These are phyloP conservation scores for Ramichloridium luteum DNA, from an alignment of 2,329 filamentous ascomycete species.

Conservation along the genomic window DNA sequence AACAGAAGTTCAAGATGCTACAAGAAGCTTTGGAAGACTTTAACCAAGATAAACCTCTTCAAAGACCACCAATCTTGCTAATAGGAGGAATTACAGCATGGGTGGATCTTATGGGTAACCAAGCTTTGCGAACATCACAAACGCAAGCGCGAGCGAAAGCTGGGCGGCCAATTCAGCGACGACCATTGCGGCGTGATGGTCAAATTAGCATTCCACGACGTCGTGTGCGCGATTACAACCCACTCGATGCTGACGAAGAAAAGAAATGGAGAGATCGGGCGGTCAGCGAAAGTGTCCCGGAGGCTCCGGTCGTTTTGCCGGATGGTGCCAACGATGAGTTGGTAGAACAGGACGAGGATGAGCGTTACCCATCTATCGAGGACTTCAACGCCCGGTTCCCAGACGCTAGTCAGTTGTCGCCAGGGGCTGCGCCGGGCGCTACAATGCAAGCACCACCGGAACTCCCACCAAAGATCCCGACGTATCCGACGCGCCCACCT, in stretches of 20 bases:
- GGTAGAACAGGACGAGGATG: conserved; percentile 23
- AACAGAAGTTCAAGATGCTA: conserved; percentile 53
- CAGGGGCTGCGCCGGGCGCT: too few species aligned
- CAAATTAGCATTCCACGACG: conserved; percentile 44
- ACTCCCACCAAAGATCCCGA: conserved; percentile 10
- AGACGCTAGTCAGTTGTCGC: conserved; percentile 39
- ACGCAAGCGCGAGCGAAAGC: conserved; percentile 40
- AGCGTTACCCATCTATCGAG: conserved; percentile 40
- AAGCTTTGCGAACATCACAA: conserved; percentile 47
- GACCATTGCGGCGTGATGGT: conserved; percentile 34
- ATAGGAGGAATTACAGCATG: conserved; percentile 77
- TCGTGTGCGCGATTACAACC: conserved; percentile 49
- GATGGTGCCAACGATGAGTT: conserved; percentile 34
- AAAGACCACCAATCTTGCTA: conserved; percentile 62
- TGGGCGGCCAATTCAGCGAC: conserved; percentile 39
- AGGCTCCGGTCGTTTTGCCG: conserved; percentile 12
- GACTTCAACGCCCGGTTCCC: conserved; percentile 78
- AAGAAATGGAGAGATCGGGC: conserved; percentile 68
- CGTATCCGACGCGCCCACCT: conserved; percentile 22
- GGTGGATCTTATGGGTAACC: conserved; percentile 65
- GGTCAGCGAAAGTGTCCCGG: conserved; percentile 48
- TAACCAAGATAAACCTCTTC: conserved; percentile 65
- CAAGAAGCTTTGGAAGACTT: conserved; percentile 73
- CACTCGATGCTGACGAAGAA: conserved; percentile 70
- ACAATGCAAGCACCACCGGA: conserved; percentile 42